Evolutionary conservation across 306 rosid genomes (phyloP), one percentile per base, ranked within the genome.

Genomic region (Lathyrus sativus): DNA sequence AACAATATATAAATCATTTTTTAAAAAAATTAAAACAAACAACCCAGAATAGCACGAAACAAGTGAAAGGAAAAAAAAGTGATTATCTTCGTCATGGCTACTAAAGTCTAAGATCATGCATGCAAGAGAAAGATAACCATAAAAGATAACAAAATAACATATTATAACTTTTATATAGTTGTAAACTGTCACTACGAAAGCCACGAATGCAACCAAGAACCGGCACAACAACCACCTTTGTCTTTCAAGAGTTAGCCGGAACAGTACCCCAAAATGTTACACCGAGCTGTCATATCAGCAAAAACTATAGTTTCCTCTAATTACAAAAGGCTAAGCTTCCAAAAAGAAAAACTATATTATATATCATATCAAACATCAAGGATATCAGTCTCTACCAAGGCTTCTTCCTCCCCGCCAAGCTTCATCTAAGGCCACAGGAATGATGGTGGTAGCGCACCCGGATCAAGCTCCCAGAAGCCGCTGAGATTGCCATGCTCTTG

Each of bases 381-480:
- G 49, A 39, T 44, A 37, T 12, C 41, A 58, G 55, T 28, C 44
- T 28, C 59, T 35, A 35, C 57, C 51, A 49, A 9, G 2, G 49
- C n/a, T 49, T 51, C 67, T 42, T 48, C 12, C 67, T 58, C 61
- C 67, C 46, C 56, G 13, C 58, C 72, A 41, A 26, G 39, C 67
- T 61, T 80, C 62, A 58, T 22, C 41, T 76, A 37, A 53, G 66
- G 56, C 70, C 43, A 48, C 78, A 87, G 68, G 43, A 83, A 55
- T 68, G 64, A 37, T 71, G 22, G 29, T 0, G 97, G 97, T 15
- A 93, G 71, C 3, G 99, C 96, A 35, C 85, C 89, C 1, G 96
- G 80, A 81, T 93, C 99, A 44, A 93, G 86, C 75, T 90, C 93
- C 96, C 85, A 90, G 81, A 58, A 93, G 65, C 90, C 99, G 61